Base-by-base conservation (phyloP, 352 stramenopile genomes). In the Plasmopara viticola region DNA sequence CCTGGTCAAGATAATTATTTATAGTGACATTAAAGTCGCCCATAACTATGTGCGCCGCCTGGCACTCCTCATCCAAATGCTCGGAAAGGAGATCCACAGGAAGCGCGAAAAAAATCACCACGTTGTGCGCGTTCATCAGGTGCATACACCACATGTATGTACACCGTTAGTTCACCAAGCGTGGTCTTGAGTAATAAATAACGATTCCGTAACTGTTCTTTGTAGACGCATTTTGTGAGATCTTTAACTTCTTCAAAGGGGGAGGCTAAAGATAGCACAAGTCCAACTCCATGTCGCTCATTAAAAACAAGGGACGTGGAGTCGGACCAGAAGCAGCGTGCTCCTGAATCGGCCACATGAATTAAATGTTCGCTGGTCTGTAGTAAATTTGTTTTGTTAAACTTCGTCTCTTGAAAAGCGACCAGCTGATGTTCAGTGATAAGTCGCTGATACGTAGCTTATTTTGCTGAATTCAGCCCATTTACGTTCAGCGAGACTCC, bases 401-500 rank as follows among this genome's bases (percentile, higher is more conserved):
- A 34, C 9, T 34, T 34, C 9, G 30, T 34, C 9, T 34, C 30
- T 5, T 34, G 30, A 9, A 34, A 34, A 5, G 30, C 30, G 30
- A 34, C 30, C 30, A 9, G 30, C 9, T 34, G 30, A 34, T 34
- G 30, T 34, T 34, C 30, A 5, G 30, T 9, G 30, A 34, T 34
- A 34, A 34, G 30, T 34, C 30, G 30, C 30, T 34, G 30, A 34
- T 34, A 34, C 30, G 30, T 34, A 9, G 5, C 30, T 5, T 9
- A 9, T 34, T 34, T 34, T 5, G 30, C 30, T 34, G 30, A 9
- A 34, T 12, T 54, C 15, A n/a, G n/a, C n/a, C n/a, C n/a, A n/a
- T n/a, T n/a, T n/a, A n/a, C 55, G 46, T 60, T 65, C 14, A 63
- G 49, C 56, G 39, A 63, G 15, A 58, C n/a, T 39, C 37, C 56